These are phyloP conservation scores for Boletus rufocinnamomeus DNA, from an alignment of 768 basidiomycete species.

Conservation along the genomic window DNA sequence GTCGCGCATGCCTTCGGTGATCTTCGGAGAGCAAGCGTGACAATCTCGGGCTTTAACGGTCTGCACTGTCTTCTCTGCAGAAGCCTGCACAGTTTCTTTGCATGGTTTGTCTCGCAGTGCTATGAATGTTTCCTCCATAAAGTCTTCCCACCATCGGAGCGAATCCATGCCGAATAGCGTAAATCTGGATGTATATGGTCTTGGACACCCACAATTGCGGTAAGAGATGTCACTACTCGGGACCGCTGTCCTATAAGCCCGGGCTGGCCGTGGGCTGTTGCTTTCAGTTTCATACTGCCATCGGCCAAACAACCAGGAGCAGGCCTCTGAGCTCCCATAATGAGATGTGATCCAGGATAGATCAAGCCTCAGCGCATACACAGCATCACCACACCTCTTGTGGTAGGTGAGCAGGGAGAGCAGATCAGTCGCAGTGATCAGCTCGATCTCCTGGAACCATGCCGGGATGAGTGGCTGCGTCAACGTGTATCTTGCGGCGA, in stretches of 20 bases:
- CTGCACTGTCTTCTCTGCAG: conserved; percentile 5
- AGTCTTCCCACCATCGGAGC: conserved; percentile 29
- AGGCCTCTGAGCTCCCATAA: conserved; percentile 3
- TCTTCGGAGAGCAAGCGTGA: background rate
- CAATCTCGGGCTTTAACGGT: background rate
- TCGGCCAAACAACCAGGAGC: conserved; percentile 10
- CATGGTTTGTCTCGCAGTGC: conserved; percentile 25
- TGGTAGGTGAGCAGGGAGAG: conserved; percentile 27
- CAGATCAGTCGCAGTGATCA: conserved; percentile 28
- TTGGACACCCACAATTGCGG: background rate
- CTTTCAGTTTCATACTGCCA: background rate
- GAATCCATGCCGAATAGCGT: background rate
- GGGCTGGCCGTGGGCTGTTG: too few relatives aligned
- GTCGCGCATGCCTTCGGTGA: conserved; percentile 17
- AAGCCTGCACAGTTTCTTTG: conserved; percentile 4
- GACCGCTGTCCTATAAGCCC: too few relatives aligned
- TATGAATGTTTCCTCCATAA: too few relatives aligned
- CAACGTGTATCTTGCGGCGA: conserved; percentile 20
- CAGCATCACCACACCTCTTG: conserved; percentile 15
- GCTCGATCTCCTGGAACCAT: conserved; percentile 28
- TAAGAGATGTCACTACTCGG: too few relatives aligned
- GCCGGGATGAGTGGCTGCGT: conserved; percentile 23
- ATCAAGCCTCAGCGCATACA: background rate
- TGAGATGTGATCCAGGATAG: conserved; percentile 16
- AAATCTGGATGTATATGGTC: background rate